Evolutionary conservation across 352 stramenopile species (phyloP), one percentile per base, ranked within the genome.

Genomic region (Globisporangium nunn): DNA sequence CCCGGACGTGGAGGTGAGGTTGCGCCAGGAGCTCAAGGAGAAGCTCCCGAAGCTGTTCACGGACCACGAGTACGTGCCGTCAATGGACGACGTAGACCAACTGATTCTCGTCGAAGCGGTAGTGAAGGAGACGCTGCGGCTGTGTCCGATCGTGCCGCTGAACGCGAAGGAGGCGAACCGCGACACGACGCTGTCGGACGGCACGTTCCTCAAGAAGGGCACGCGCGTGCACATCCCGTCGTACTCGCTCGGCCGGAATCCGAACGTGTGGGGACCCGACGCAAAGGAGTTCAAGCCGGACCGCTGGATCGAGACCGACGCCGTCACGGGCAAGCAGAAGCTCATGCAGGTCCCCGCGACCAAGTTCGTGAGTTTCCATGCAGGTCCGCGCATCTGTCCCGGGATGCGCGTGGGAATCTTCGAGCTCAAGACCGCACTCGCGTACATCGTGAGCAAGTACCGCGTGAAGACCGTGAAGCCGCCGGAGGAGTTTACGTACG

Each of bases 51-150:
- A 67, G 17, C 67, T 74, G 1, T 78, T 52, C 3, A 40, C 40
- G 7, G 67, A 58, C 15, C 43, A 63, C 35, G 55, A 63, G 5
- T 44, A 67, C 10, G 58, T 70, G 29, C 73, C 74, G 0, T 66
- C 65, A 7, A 81, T 74, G 54, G 66, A 85, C 12, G 54, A 89
- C 15, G 51, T 87, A 17, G 50, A 70, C 14, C 29, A 64, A 0
- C 70, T 94, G 7, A 56, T 64, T 39, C 92, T 88, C 59, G 54
- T 93, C 17, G 71, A 87, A 23, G 85, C 76, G 0, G 68, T 71
- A 17, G 64, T 91, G 45, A 71, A 71, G 8, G 85, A 94, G 54
- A 85, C 51, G 45, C 60, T 93, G 23, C 75, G 84, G 2, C 50
- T 95, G 8, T 82, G 82, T 54, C 81, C 81, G 0, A 63, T 68